Base-by-base conservation (phyloP, 257 asterid genomes). In the Linaria vulgaris region DNA sequence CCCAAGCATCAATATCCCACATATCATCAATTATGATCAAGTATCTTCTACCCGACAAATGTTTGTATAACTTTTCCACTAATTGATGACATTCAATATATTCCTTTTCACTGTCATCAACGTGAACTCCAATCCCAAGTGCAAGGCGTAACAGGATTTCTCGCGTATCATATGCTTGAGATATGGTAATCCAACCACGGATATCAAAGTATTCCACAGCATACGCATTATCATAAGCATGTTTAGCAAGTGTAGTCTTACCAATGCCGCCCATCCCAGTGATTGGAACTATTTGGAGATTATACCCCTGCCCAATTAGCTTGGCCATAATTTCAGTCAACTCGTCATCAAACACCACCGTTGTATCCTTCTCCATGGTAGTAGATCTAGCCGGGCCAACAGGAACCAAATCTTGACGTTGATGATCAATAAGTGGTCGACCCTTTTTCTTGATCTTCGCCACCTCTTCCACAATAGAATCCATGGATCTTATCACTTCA, bases 301-400 rank as follows among this genome's bases (percentile, higher is more conserved):
- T 9, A 37, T 12, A 6, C n/a, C 20, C 11, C 20, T 39, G 6
- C 24, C 44, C 56, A 6, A 45, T 39, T 25, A 66, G 63, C 2
- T 27, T 14, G 8, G n/a, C 61, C 53, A 30, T 39, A 21, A 66
- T 66, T 1, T 9, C 14, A 17, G 19, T 10, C 55, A 44, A 9
- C 31, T 66, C 51, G 37, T 66, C 47, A 13, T 66, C 56, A 17
- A 66, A 66, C 45, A 53, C 70, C 39, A 66, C 63, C 70, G 43
- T 25, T 1, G 19, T 16, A n/a, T n/a, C 25, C 43, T 54, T 45
- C 23, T 23, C 55, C 25, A 13, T 27, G 34, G 4, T 3, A 6
- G 34, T 6, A 27, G 24, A n/a, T 27, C 39, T n/a, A n/a, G n/a
- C n/a, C n/a, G n/a, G n/a, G n/a, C n/a, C 15, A 44, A 3, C 27